Percentiles rank a stretch among this genome's conserved stretches.
Evolutionary conservation across 768 basidiomycete genomes (phyloP).

Genomic region (Suillus decipiens): DNA sequence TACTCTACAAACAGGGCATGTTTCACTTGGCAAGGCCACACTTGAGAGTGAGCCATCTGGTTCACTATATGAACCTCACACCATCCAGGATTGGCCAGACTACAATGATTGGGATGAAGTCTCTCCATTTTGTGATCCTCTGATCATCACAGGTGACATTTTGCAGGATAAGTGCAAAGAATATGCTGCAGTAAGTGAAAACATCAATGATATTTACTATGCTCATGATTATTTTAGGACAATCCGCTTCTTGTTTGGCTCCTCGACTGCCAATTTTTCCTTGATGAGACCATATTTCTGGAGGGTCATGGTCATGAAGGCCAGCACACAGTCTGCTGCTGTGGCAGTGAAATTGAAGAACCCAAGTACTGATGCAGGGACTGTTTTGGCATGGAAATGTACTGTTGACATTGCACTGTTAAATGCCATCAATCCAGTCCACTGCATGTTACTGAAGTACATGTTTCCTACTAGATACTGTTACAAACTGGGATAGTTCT

Average conservation of each 20-base stretch:
- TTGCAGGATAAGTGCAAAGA: background rate
- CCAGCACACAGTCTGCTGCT: background rate
- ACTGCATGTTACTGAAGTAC: background rate
- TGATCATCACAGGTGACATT: background rate
- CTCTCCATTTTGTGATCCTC: background rate
- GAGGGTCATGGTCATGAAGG: background rate
- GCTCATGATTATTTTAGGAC: background rate
- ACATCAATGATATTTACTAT: background rate
- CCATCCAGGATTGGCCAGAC: background rate
- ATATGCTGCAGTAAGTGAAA: slow-evolving; percentile 1
- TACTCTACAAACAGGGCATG: background rate
- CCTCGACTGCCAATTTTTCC: background rate
- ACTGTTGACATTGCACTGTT: background rate
- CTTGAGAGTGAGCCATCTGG: background rate
- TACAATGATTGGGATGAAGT: background rate
- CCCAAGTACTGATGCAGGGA: background rate
- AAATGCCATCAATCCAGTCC: background rate
- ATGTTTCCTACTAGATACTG: background rate
- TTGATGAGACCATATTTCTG: background rate
- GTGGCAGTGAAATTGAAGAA: background rate
- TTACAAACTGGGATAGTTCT: too few species aligned
- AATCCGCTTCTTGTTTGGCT: background rate
- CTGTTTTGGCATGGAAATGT: background rate
- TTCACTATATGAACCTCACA: background rate
- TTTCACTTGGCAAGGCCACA: background rate